phyloP scores from a whole-genome alignment of 1,284 basidiomycete genomes.

The Malassezia sp. region DNA sequence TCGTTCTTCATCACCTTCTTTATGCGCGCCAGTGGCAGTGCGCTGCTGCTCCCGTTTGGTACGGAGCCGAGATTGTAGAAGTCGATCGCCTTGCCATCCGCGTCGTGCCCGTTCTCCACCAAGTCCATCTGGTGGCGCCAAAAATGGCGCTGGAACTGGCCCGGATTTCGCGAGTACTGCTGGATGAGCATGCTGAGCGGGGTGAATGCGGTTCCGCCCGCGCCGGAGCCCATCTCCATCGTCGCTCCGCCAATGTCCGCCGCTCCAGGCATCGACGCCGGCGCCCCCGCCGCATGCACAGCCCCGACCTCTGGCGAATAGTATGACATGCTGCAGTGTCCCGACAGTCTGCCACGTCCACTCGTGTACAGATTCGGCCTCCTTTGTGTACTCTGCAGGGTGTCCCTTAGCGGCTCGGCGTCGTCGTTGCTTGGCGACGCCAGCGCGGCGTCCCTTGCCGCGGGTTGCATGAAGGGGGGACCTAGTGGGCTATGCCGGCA shows the following conservation, averaged over 20 bases:
- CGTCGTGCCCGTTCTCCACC: conserved; percentile 32
- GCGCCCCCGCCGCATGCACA: conserved; percentile 1
- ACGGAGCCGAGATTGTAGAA: conserved; percentile 21
- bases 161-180: conserved; percentile 14
- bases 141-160: conserved; percentile 32
- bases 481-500: too few species aligned
- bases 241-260: neutral
- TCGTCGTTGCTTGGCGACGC: too few species aligned
- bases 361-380: neutral
- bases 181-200: conserved; percentile 12
- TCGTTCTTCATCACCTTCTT: conserved; percentile 47
- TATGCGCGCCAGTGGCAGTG: conserved; percentile 42
- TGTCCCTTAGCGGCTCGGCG: too few species aligned
- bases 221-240: neutral
- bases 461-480: too few species aligned
- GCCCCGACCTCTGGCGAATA: conserved; percentile 3
- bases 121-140: conserved; percentile 41
- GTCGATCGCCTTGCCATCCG: conserved; percentile 32
- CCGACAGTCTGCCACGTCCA: too few species aligned
- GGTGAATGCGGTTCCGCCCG: too few species aligned
- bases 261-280: conserved; percentile 1
- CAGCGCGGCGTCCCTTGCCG: too few species aligned
- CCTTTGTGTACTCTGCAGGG: too few species aligned
- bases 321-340: conserved; percentile 16
- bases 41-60: conserved; percentile 27